Evolutionary conservation across 805 yeast species (phyloP).

Genomic region (Candida awuae): DNA sequence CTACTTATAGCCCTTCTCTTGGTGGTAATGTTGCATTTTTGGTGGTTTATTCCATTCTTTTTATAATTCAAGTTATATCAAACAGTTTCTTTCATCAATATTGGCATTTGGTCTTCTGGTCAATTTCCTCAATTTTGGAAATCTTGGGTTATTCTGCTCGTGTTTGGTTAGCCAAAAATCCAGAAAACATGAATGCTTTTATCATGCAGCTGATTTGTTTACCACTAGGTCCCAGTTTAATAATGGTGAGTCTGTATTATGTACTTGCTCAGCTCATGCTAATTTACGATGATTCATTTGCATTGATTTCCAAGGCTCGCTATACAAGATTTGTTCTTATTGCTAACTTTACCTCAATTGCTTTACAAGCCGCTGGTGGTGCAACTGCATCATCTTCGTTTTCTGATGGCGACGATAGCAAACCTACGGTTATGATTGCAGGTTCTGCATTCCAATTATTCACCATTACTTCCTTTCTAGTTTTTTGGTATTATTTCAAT

Average conservation of each 20-base stretch:
- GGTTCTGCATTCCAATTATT: conserved; percentile 70
- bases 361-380: conserved; percentile 66
- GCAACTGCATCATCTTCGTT: conserved; percentile 49
- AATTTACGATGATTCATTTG: conserved; percentile 46
- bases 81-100: conserved; percentile 42
- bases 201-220: conserved; percentile 53
- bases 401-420: conserved; percentile 13
- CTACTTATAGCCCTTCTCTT: conserved; percentile 33
- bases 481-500: conserved; percentile 39
- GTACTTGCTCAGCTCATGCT: conserved; percentile 53
- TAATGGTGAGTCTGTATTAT: conserved; percentile 71
- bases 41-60: conserved; percentile 42
- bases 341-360: conserved; percentile 52
- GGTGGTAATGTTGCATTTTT: conserved; percentile 54
- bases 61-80: conserved; percentile 33
- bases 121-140: conserved; percentile 51
- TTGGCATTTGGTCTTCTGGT: conserved; percentile 56
- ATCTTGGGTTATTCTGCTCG: conserved; percentile 59
- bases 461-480: conserved; percentile 51
- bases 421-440: conserved; percentile 50
- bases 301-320: conserved; percentile 41
- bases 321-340: conserved; percentile 53
- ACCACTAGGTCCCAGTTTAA: conserved; percentile 68
- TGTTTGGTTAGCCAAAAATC: conserved; percentile 32
- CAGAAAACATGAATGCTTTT: conserved; percentile 30